Base-by-base conservation (phyloP, 1,139 yeast species). In the Debaryomyces psychrophilus region DNA sequence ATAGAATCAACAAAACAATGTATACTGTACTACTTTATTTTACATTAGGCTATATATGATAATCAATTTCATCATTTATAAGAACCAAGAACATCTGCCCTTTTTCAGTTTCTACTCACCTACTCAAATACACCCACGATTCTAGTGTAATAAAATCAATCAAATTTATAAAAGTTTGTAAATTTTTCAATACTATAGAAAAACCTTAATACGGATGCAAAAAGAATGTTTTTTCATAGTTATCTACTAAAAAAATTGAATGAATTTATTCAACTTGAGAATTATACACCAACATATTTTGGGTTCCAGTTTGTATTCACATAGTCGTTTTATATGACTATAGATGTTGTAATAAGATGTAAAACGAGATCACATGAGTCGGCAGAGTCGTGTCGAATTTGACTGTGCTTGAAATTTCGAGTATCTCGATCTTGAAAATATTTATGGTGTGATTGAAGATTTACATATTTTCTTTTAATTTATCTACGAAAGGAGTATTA, bases 341-440 rank as follows among this genome's bases (percentile, higher is more conserved):
- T 18, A 8, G n/a, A 11, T 33, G 4, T 18, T 15, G 15, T 4
- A 33, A 18, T 11, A 33, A 7, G 4, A 11, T 14, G 9, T 14
- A 29, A 12, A 29, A 29, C 17, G 9, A 5, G 5, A 20, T 5
- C 11, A 33, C 18, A 11, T n/a, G 8, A 8, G 12, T 14, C 20
- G 9, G 17, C 18, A 8, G 22, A 23, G 41, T 38, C 35, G 35
- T 28, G 41, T 28, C 31, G 20, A 11, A 28, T 28, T 38, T 38
- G 23, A 14, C 26, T 27, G 26, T 28, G 28, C 23, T 17, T 29
- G 40, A 25, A 37, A 23, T 37, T 23, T 26, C 40, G 39, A 37
- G 20, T 11, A 18, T 33, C 36, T 33, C 40, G 41, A 38, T 38
- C 41, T 38, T 12, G 28, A 28, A 38, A 38, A 28, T 33, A 33